Conservation (phyloP, 176 grass and related monocot species). For the Paspalum notatum region DNA sequence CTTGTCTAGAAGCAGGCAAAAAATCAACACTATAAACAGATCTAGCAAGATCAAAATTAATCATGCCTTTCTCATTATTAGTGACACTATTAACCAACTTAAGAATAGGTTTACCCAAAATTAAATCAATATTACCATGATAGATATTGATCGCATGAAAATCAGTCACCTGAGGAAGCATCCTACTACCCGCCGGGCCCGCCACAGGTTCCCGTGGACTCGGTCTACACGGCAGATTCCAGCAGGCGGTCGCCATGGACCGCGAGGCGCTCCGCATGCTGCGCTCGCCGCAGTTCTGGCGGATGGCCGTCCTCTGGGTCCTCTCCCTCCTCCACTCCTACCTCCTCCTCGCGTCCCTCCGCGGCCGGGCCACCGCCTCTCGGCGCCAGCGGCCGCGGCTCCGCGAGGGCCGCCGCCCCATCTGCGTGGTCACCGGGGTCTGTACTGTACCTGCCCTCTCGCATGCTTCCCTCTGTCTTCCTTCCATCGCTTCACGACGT, state of each 20-base stretch:
- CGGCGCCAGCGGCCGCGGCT: background rate
- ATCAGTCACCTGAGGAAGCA: no score
- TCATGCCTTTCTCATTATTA: no score
- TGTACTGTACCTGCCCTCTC: background rate
- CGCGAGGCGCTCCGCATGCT: constrained; percentile 57
- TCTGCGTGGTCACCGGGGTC: constrained; percentile 89
- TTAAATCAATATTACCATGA: no score
- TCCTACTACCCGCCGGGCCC: no score
- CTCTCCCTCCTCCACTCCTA: constrained; percentile 69
- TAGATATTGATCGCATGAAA: no score
- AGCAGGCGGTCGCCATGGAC: constrained; percentile 30
- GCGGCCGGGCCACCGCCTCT: background rate
- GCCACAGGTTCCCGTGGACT: no score
- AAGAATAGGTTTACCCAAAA: no score
- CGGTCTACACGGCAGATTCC: background rate
- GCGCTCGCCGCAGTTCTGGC: constrained; percentile 70
- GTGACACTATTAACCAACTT: no score
- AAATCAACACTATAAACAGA: no score
- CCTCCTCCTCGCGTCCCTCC: constrained; percentile 54
- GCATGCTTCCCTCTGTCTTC: no score
- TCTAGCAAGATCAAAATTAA: no score
- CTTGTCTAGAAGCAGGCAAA: no score
- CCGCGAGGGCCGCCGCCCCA: background rate
- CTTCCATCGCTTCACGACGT: background rate
- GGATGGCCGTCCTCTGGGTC: constrained; percentile 75